A percentile compares a stretch with the other conserved stretches of the same genome.
Evolutionary conservation across 176 grass and related monocot genomes (phyloP).

Genomic region (Bromus sterilis): DNA sequence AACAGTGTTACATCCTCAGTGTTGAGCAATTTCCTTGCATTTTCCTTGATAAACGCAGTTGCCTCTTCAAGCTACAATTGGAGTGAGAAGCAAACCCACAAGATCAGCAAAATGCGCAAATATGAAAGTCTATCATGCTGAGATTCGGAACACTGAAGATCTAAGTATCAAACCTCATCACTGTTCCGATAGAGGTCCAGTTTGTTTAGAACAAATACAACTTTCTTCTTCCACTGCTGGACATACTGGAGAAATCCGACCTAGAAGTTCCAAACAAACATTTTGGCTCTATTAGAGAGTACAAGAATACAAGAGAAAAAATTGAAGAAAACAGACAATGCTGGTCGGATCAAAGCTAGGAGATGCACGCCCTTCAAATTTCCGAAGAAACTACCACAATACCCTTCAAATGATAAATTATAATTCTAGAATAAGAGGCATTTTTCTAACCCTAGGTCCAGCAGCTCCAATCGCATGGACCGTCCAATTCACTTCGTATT

Average conservation of each 20-base stretch:
- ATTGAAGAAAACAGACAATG: not conserved
- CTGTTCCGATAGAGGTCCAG: constrained; percentile 77
- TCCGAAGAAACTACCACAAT: not conserved
- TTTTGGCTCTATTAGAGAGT: not conserved
- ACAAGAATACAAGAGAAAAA: not conserved
- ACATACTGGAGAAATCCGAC: constrained; percentile 88
- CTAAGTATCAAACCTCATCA: constrained; percentile 59
- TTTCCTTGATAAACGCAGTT: constrained; percentile 80
- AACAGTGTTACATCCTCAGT: constrained; percentile 69
- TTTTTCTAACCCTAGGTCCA: not conserved
- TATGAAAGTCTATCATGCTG: constrained; percentile 18
- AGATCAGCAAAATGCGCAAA: constrained; percentile 14
- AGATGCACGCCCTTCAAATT: not conserved
- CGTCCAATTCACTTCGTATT: not conserved
- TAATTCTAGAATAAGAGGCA: not conserved
- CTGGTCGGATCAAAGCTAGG: not conserved
- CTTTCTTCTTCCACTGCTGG: constrained; percentile 98
- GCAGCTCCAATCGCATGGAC: not conserved
- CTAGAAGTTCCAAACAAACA: constrained; percentile 40
- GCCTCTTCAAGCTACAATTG: constrained; percentile 87
- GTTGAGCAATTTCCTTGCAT: constrained; percentile 65
- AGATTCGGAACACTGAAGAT: constrained; percentile 21
- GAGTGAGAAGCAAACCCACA: constrained; percentile 26
- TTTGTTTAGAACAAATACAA: constrained; percentile 97
- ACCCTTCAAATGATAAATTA: not conserved